Evolutionary conservation across 2,329 filamentous ascomycete genomes (phyloP), one percentile per base, ranked within the genome.

Genomic region (Tolypocladium inflatum): DNA sequence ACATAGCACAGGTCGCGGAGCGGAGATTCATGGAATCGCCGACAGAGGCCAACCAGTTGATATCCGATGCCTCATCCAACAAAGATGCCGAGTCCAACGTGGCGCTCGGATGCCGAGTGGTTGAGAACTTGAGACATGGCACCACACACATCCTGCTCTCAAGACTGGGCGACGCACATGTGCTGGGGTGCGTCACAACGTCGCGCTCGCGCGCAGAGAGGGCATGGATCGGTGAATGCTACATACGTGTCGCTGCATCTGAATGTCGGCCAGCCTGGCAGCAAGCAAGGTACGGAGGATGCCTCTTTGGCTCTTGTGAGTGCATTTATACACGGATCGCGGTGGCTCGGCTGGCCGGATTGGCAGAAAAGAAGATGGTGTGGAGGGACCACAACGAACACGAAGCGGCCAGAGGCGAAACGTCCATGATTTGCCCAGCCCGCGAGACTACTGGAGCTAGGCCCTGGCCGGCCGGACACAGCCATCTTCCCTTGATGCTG

Each of bases 331-430:
- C 35, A 30, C 23, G 23, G 30, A 13, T 41, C 7, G 30, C 38
- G 59, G 60, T 62, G 61, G 61, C 59, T 55, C 35, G 54, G 51
- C 55, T 58, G 56, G 50, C 50, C 37, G 39, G 30, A 56, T 39
- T 30, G 52, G 33, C 38, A 50, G 42, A 30, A 30, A 30, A 30
- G 26, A 62, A 63, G 65, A 63, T 63, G 68, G 68, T 70, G 68
- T 66, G 67, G 61, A 58, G 63, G 65, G 62, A 63, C 67, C 66
- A 68, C 68, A 57, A 42, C 62, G 62, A 68, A 70, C 67, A 70
- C 68, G 68, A 68, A 66, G 64, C 60, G 62, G 50, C 48, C 19
- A 57, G 26, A 43, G 45, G 55, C n/a, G 21, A 56, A 56, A 39
- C 53, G 45, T 41, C 23, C 23, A 55, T 42, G 55, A 35, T 39